Base-by-base conservation (phyloP, 139 green algal genomes). In the Trebouxia sp. region DNA sequence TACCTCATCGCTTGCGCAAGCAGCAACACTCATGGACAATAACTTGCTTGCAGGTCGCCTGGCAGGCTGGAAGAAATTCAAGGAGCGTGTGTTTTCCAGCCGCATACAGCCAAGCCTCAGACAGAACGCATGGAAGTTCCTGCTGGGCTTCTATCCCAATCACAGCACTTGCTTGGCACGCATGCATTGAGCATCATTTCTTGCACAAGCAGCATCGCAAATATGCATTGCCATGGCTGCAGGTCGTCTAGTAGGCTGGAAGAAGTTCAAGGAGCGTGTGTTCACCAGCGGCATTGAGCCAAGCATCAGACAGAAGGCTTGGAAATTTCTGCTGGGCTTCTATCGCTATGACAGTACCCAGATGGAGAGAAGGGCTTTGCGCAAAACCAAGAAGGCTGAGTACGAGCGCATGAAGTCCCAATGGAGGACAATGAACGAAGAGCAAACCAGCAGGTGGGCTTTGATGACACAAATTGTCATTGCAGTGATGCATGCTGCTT, bases 311-410 rank as follows among this genome's bases (percentile, higher is more conserved):
- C 74, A 69, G n/a, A 79, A 92, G 75, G 91, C 86, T 14, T 98
- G 94, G 94, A 95, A 92, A 85, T 92, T 91, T 43, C 87, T 98
- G 83, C 88, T 98, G 80, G 91, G 93, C 1, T 75, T 97, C 53
- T 89, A 92, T 76, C 77, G 85, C 0, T 70, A 81, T 0, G 80
- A 83, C 41, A 85, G 69, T 43, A 92, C 84, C 0, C 48, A 47
- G 0, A 51, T 67, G 62, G 75, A 95, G 82, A 75, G 89, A 0
- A 53, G 69, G 14, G 81, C 24, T 12, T 51, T 77, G 12, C 37
- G 58, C 38, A 56, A 77, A 30, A 15, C 45, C 6, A 80, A 84
- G 70, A 75, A 65, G 28, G 6, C 20, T 22, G 80, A 91, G 38
- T 97, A 96, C 74, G 41, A 55, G 43, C 14, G n/a, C 7, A 80